Percentiles rank a stretch among this genome's conserved stretches.
Evolutionary conservation across 2,329 filamentous ascomycete genomes (phyloP).

Genomic region (Leptographium wingfieldii): DNA sequence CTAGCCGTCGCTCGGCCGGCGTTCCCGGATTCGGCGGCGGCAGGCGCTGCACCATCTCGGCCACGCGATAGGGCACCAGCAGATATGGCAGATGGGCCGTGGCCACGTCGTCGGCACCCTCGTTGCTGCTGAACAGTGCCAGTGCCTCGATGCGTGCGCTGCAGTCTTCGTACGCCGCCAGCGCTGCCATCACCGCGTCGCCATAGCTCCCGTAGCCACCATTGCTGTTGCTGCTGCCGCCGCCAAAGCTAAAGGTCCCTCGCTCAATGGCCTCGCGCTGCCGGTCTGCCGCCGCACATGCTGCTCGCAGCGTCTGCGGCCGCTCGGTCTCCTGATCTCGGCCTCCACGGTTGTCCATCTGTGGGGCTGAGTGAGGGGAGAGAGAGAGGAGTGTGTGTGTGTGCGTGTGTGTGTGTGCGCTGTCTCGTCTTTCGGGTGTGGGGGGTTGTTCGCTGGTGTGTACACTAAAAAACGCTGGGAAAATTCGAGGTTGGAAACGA

Average conservation of each 20-base stretch:
- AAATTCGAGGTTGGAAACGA: too few species aligned
- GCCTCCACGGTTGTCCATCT: background rate
- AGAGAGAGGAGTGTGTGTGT: background rate
- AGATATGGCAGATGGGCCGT: constrained; percentile 82
- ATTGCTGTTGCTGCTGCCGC: constrained; percentile 45
- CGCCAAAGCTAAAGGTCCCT: constrained; percentile 10
- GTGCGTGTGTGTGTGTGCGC: background rate
- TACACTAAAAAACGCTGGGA: too few species aligned
- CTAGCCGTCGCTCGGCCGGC: constrained; percentile 43
- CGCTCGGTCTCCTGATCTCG: background rate
- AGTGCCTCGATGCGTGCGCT: constrained; percentile 55
- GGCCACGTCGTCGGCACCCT: constrained; percentile 73
- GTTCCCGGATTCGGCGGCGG: constrained; percentile 23
- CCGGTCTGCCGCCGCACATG: constrained; percentile 37
- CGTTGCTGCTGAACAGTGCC: constrained; percentile 83
- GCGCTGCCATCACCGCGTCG: constrained; percentile 51
- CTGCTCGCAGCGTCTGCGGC: constrained; percentile 26
- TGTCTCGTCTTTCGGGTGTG: background rate
- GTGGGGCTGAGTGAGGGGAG: background rate
- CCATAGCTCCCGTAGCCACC: constrained; percentile 39
- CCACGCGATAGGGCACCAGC: constrained; percentile 62
- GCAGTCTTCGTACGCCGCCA: constrained; percentile 63
- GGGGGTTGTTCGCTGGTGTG: background rate
- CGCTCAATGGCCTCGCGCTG: constrained; percentile 44
- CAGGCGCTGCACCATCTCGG: constrained; percentile 63